Evolutionary conservation across 2,329 filamentous ascomycete species (phyloP).

Genomic region (Fusarium paranaense): DNA sequence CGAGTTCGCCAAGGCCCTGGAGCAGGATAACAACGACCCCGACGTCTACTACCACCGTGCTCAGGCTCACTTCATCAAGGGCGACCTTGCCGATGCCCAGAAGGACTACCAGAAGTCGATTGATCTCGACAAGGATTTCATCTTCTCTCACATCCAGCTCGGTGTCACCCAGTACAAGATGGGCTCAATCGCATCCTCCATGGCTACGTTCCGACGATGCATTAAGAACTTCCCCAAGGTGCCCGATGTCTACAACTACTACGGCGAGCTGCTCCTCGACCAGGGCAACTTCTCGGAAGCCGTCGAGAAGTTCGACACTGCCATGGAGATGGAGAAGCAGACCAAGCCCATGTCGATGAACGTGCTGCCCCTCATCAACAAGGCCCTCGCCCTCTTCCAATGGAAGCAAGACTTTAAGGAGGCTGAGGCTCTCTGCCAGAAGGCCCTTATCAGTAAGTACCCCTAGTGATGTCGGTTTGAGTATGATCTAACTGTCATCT

Average conservation of each 20-base stretch:
- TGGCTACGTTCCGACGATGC: conserved; percentile 97
- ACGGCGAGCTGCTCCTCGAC: conserved; percentile 95
- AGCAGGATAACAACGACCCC: conserved; percentile 87
- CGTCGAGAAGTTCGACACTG: conserved; percentile 97
- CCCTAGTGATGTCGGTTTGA: conserved; percentile 4
- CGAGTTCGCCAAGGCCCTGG: conserved; percentile 88
- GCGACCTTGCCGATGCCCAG: conserved; percentile 90
- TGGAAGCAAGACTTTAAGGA: conserved; percentile 97
- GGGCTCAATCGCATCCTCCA: conserved; percentile 96
- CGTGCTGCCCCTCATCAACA: conserved; percentile 97
- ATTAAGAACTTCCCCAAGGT: conserved; percentile 99
- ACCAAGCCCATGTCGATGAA: conserved; percentile 96
- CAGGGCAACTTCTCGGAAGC: conserved; percentile 96
- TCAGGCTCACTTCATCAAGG: conserved; percentile 97
- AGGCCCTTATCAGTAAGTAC: conserved; percentile 91
- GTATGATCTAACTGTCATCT: conserved; percentile 48
- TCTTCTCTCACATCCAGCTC: conserved; percentile 99
- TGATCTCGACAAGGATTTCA: conserved; percentile 94
- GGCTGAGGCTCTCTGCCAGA: conserved; percentile 96
- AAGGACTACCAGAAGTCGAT: conserved; percentile 99
- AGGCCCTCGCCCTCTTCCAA: conserved; percentile 95
- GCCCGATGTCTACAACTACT: conserved; percentile 99
- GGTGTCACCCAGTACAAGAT: conserved; percentile 99
- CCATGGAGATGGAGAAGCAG: conserved; percentile 98
- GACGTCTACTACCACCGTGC: conserved; percentile 99